Conservation (phyloP, 2,329 filamentous ascomycete species). For the Colletotrichum endophyticum region DNA sequence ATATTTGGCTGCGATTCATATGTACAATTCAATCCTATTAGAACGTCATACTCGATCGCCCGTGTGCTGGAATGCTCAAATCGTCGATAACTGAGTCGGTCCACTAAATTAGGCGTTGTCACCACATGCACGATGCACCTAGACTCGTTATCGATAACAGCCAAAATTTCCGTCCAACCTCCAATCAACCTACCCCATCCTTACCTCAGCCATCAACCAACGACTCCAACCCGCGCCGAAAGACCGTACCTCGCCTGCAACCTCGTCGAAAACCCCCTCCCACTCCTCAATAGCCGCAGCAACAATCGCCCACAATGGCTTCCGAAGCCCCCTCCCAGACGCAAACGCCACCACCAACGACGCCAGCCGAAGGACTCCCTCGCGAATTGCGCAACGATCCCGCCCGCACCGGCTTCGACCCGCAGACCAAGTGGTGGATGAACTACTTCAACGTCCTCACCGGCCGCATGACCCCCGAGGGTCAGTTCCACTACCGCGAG, state of each 20-base stretch:
- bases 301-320: neutral
- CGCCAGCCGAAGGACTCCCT: conserved; percentile 16
- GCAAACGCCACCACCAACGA: conserved; percentile 5
- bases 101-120: neutral
- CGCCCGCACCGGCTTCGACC: conserved; percentile 67
- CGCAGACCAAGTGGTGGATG: conserved; percentile 69
- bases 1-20: neutral
- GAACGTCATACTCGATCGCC: neutral
- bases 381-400: conserved; percentile 61
- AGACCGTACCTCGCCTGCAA: neutral
- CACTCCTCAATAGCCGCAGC: neutral
- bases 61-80: neutral
- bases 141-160: conserved; percentile 14
- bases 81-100: neutral
- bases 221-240: neutral
- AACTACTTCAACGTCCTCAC: conserved; percentile 87
- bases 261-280: neutral
- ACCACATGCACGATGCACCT: neutral
- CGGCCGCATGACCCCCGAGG: conserved; percentile 72
- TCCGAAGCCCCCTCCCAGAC: conserved; percentile 4
- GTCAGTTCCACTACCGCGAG: conserved; percentile 77
- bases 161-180: conserved; percentile 15
- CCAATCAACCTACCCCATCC: neutral
- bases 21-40: neutral
- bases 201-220: neutral